phyloP scores from a whole-genome alignment of 495 filamentous ascomycete genomes.

The Neurospora sp. region DNA sequence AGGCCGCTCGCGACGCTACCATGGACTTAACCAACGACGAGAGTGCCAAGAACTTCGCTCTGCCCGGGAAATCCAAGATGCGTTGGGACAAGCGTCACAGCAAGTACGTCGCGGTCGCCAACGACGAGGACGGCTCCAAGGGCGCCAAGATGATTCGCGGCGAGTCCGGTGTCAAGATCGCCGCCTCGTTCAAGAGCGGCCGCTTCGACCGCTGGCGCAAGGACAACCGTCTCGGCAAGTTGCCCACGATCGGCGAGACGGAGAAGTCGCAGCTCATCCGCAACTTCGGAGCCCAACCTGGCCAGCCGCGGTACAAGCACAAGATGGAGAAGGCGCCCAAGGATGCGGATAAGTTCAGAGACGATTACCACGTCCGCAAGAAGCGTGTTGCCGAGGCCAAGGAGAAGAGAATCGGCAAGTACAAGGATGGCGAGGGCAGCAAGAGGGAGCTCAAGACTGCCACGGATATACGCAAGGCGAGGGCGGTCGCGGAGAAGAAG shows the following conservation, averaged over 20 bases:
- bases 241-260: constrained; percentile 73
- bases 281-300: constrained; percentile 53
- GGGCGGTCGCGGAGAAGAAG: constrained; percentile 62
- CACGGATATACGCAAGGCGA: constrained; percentile 75
- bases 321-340: constrained; percentile 79
- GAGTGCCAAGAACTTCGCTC: constrained; percentile 61
- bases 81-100: constrained; percentile 95
- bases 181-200: constrained; percentile 83
- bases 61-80: constrained; percentile 61
- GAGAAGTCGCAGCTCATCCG: constrained; percentile 60
- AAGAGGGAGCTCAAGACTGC: constrained; percentile 71
- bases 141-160: constrained; percentile 77
- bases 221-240: constrained; percentile 63
- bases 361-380: constrained; percentile 84
- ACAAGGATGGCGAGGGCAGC: constrained; percentile 51
- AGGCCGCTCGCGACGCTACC: constrained; percentile 67
- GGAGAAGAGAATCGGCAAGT: constrained; percentile 69
- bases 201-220: constrained; percentile 88
- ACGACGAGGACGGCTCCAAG: constrained; percentile 90
- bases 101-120: constrained; percentile 82
- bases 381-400: constrained; percentile 79
- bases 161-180: constrained; percentile 91
- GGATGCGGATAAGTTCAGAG: constrained; percentile 77
- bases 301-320: constrained; percentile 58
- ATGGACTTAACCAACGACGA: constrained; percentile 91